These are phyloP conservation scores for Schizochytrium sp. DNA, from an alignment of 108 stramenopile genomes.

Conservation along the genomic window DNA sequence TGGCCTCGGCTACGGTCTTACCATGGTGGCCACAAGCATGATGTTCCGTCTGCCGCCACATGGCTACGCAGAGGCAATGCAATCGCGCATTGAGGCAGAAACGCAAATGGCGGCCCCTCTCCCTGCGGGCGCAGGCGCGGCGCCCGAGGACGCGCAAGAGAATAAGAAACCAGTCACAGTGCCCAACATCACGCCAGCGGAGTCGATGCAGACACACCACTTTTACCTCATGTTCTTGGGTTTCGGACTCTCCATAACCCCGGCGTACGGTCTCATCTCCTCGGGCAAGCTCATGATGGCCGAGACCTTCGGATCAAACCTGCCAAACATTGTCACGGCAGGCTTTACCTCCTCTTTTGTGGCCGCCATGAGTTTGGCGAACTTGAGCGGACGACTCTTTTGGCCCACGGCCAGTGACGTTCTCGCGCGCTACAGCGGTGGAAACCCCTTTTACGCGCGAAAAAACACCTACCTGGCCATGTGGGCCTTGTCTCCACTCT, in stretches of 20 bases:
- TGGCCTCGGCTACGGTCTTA: constrained; percentile 43
- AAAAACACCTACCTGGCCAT: constrained; percentile 44
- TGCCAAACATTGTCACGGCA: constrained; percentile 61
- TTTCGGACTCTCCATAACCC: constrained; percentile 63
- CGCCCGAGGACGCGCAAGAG: neutral
- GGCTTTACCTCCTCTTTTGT: constrained; percentile 57
- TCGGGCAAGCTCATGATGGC: constrained; percentile 71
- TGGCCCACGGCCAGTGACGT: constrained; percentile 64
- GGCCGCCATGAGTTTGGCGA: constrained; percentile 59
- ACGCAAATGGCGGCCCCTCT: neutral
- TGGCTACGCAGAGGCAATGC: constrained; percentile 28
- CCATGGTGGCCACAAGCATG: constrained; percentile 40
- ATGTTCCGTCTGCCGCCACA: constrained; percentile 52
- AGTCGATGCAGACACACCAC: constrained; percentile 52
- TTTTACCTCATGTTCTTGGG: constrained; percentile 63
- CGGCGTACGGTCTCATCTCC: constrained; percentile 64
- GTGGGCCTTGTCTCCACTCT: constrained; percentile 14
- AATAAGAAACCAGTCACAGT: neutral
- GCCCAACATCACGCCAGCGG: neutral
- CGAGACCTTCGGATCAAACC: constrained; percentile 62
- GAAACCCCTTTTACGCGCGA: constrained; percentile 57
- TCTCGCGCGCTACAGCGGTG: constrained; percentile 56
- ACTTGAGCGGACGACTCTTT: constrained; percentile 67
- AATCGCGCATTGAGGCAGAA: neutral
- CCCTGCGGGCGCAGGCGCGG: constrained; percentile 10